Base-by-base conservation (phyloP, 768 basidiomycete species). In the Termitomyces sp. region DNA sequence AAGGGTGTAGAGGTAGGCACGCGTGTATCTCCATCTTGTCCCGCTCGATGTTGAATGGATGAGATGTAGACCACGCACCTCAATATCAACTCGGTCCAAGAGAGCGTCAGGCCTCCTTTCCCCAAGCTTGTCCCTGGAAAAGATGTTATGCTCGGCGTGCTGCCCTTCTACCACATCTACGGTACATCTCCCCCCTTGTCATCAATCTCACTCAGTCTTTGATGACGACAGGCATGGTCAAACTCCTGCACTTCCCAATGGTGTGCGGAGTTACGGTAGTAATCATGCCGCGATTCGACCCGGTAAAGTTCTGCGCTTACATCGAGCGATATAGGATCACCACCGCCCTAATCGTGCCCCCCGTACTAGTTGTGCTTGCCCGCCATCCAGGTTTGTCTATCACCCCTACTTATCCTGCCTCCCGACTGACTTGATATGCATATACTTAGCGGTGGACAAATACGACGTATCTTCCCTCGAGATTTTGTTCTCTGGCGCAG, bases 351-450 rank as follows among this genome's bases (percentile, higher is more conserved):
- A 73, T 92, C 47, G 92, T 92, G 1, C 94, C 94, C 1, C 93
- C 95, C 0, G 84, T 97, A n/a, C 72, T 94, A 12, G 84, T 96
- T 14, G 79, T 84, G 1, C 76, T 97, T 41, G 73, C 85, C 2
- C 82, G 87, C 58, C 86, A 90, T 62, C 82, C 84, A 11, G 85
- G 84, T 83, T 71, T 32, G 83, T 68, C 52, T 2, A n/a, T 17
- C 1, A 10, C 16, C 3, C 6, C 1, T 23, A 1, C 17, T 11
- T 16, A 8, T 25, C 35, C 21, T 3, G 48, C 14, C 3, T 2
- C 25, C 17, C 4, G 7, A 14, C n/a, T n/a, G 16, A 50, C 31
- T 47, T 35, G 12, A 14, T 31, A 8, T 35, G 4, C 52, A n/a
- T n/a, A n/a, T n/a, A n/a, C n/a, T n/a, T n/a, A 87, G 88, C 80